phyloP scores from a whole-genome alignment of 2,329 filamentous ascomycete genomes.

The Geosmithia morbida region DNA sequence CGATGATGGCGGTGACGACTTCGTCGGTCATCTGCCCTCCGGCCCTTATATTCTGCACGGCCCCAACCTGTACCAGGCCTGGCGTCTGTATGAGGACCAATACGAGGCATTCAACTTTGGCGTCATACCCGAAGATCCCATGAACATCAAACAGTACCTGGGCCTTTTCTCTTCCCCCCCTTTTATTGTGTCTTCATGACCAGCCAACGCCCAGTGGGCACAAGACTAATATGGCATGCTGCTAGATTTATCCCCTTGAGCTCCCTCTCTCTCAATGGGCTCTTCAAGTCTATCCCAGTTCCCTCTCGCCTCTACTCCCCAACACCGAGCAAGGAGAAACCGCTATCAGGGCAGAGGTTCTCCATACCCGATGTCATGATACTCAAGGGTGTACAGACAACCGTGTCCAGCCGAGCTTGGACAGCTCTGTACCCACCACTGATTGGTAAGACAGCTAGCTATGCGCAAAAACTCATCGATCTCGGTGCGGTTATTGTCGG shows the following conservation, averaged over 20 bases:
- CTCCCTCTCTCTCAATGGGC: conserved; percentile 10
- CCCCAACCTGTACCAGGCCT: conserved; percentile 24
- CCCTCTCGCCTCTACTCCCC: conserved; percentile 21
- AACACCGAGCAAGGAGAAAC: conserved; percentile 12
- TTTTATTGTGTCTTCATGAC: too few species aligned
- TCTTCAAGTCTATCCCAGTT: conserved; percentile 17
- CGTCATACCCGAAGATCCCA: conserved; percentile 18
- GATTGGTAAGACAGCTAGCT: conserved; percentile 26
- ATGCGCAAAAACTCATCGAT: conserved; percentile 40
- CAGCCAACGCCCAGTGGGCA: too few species aligned
- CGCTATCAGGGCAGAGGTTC: conserved; percentile 20
- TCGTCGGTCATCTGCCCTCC: conserved; percentile 16
- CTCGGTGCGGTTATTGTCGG: conserved; percentile 42
- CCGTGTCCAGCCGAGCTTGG: conserved; percentile 44
- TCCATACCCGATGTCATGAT: conserved; percentile 18
- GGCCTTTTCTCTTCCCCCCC: neutral
- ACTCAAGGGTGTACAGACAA: conserved; percentile 35
- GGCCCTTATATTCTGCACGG: conserved; percentile 26
- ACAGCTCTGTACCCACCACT: conserved; percentile 32
- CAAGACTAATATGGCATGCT: neutral
- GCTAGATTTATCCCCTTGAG: conserved; percentile 15
- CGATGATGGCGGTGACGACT: conserved; percentile 2
- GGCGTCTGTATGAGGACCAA: conserved; percentile 23
- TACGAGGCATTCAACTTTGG: conserved; percentile 20
- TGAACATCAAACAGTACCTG: conserved; percentile 11